phyloP scores from a whole-genome alignment of 192 early-diverging fungal species.

The Obelidium mucronatum region DNA sequence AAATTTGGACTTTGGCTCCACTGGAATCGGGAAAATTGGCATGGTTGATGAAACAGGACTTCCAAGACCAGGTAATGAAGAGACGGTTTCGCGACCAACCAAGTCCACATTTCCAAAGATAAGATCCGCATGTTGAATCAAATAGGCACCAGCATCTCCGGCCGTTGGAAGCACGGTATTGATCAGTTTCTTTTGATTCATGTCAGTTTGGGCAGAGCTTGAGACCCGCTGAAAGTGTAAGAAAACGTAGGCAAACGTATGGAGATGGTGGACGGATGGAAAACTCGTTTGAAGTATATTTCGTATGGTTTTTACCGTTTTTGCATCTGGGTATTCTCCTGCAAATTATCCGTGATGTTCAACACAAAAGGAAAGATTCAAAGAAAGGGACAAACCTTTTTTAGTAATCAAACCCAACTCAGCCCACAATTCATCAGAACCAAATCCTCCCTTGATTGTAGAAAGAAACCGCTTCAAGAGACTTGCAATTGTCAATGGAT shows the following conservation, averaged over 20 bases:
- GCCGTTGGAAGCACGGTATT: constrained; percentile 35
- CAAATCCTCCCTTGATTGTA: constrained; percentile 27
- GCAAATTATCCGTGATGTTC: not conserved
- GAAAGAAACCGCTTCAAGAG: constrained; percentile 31
- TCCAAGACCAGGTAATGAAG: not conserved
- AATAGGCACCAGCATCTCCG: constrained; percentile 30
- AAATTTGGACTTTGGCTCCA: too few relatives aligned
- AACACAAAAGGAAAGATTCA: not conserved
- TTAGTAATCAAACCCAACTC: constrained; percentile 15
- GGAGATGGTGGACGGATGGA: constrained; percentile 33
- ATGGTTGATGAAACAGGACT: too few relatives aligned
- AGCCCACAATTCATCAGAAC: constrained; percentile 34
- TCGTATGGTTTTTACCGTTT: not conserved
- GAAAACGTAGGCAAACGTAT: constrained; percentile 36
- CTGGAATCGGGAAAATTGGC: too few relatives aligned
- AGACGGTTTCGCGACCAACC: not conserved
- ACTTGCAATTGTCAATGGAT: constrained; percentile 24
- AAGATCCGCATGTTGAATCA: constrained; percentile 38
- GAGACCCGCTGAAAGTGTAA: constrained; percentile 38
- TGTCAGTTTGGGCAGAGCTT: constrained; percentile 16
- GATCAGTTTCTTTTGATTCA: constrained; percentile 40
- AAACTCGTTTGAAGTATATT: not conserved
- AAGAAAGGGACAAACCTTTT: not conserved
- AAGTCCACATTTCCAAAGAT: constrained; percentile 28
- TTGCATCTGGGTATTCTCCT: not conserved